Evolutionary conservation across 2,329 filamentous ascomycete genomes (phyloP).

Genomic region (Lomentospora prolificans): DNA sequence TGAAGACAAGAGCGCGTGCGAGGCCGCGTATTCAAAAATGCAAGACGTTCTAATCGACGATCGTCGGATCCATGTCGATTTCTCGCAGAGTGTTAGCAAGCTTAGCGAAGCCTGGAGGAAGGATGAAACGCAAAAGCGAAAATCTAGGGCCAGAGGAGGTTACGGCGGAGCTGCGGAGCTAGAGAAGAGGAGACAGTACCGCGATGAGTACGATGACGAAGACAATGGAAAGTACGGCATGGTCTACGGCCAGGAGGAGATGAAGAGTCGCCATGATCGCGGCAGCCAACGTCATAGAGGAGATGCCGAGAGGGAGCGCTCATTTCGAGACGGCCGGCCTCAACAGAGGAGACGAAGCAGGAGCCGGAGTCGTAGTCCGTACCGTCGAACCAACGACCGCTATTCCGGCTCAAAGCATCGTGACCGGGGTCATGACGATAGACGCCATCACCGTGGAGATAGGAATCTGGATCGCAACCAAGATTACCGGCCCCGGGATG

Average conservation of each 20-base stretch:
- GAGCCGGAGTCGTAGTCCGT: conserved; percentile 20
- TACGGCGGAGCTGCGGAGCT: conserved; percentile 85
- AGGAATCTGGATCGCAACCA: background rate
- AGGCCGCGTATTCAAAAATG: conserved; percentile 98
- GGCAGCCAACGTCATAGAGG: conserved; percentile 23
- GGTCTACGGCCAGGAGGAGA: conserved; percentile 69
- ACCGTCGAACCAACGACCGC: conserved; percentile 7
- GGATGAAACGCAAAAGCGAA: conserved; percentile 72
- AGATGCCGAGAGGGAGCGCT: conserved; percentile 13
- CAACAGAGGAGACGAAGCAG: conserved; percentile 3
- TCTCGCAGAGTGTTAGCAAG: conserved; percentile 87
- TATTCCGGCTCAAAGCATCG: background rate
- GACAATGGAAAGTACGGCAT: conserved; percentile 50
- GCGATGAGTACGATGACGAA: conserved; percentile 46
- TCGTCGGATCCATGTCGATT: conserved; percentile 95
- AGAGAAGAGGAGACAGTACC: conserved; percentile 86
- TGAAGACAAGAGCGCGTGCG: conserved; percentile 83
- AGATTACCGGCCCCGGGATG: conserved; percentile 22
- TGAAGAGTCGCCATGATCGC: conserved; percentile 39
- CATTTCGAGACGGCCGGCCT: conserved; percentile 10
- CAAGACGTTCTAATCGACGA: conserved; percentile 95
- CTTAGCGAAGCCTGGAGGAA: conserved; percentile 84
- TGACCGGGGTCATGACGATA: conserved; percentile 15
- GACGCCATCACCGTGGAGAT: conserved; percentile 16
- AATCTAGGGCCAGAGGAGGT: conserved; percentile 54